Percentiles rank a stretch among this genome's conserved stretches.
Conservation (phyloP, 768 basidiomycete genomes). For the Lactarius hengduanensis region DNA sequence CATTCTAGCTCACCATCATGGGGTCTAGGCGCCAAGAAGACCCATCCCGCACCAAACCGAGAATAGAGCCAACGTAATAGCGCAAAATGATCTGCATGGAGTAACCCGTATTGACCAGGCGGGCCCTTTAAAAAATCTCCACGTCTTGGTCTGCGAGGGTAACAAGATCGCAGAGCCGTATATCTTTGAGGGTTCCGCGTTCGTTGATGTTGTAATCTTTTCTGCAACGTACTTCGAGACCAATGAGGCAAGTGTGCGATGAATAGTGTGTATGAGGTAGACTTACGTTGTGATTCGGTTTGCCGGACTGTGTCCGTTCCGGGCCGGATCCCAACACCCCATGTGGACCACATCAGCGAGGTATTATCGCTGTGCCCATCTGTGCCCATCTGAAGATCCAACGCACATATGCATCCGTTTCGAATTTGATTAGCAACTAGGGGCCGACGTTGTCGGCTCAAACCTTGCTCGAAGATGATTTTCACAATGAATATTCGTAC, state of each 20-base stretch:
- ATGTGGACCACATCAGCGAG: no score
- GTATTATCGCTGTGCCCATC: no score
- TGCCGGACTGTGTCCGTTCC: no score
- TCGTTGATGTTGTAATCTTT: slow-evolving; percentile 69
- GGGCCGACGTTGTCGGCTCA: no score
- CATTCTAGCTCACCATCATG: slow-evolving; percentile 45
- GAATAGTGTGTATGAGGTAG: background rate
- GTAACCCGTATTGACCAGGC: slow-evolving; percentile 70
- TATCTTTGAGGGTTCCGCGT: slow-evolving; percentile 42
- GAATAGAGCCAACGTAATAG: slow-evolving; percentile 75
- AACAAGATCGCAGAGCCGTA: slow-evolving; percentile 27
- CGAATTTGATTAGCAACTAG: no score
- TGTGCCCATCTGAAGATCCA: no score
- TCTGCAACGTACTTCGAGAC: slow-evolving; percentile 61
- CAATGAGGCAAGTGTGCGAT: slow-evolving; percentile 1
- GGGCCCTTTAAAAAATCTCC: slow-evolving; percentile 71
- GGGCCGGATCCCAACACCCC: no score
- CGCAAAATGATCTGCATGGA: slow-evolving; percentile 67
- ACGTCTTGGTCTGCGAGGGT: slow-evolving; percentile 55
- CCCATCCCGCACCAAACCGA: slow-evolving; percentile 66
- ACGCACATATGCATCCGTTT: no score
- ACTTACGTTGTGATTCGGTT: slow-evolving; percentile 75
- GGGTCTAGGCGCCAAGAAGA: slow-evolving; percentile 68
- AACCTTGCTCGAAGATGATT: no score
- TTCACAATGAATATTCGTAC: no score